phyloP scores from a whole-genome alignment of 352 stramenopile species.

The Phytophthora rubi region DNA sequence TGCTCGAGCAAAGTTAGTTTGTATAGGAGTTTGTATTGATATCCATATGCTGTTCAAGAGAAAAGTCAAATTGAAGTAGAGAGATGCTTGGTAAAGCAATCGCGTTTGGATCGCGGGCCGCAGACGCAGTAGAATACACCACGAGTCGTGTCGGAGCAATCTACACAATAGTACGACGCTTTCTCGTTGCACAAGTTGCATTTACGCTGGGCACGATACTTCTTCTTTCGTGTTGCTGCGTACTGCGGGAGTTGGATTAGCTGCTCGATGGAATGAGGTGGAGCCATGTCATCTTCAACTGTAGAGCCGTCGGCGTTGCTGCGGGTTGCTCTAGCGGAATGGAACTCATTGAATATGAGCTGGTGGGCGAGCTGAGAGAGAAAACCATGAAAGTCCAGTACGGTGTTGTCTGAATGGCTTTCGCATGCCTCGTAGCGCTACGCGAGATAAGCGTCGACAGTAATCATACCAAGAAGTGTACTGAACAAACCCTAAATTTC shows the following conservation, averaged over 20 bases:
- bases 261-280: background rate
- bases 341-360: constrained; percentile 3
- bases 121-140: no score
- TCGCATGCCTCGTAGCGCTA: background rate
- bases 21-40: no score
- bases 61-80: no score
- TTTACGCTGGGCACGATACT: background rate
- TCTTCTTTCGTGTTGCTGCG: background rate
- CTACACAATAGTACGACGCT: no score
- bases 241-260: background rate
- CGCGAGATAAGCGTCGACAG: background rate
- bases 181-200: no score
- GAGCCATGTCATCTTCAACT: background rate
- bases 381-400: constrained; percentile 1
- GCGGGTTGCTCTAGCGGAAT: background rate
- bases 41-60: no score
- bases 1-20: no score
- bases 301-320: background rate
- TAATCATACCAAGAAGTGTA: background rate
- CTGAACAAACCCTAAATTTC: background rate
- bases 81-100: no score
- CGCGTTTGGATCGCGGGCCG: no score
- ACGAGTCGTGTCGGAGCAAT: no score
- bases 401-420: constrained; percentile 1
- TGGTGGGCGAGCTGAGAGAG: constrained; percentile 1